A percentile compares a stretch with the other conserved stretches of the same genome.
Conservation (phyloP, 257 asterid species). For the Primulina tabacum region DNA sequence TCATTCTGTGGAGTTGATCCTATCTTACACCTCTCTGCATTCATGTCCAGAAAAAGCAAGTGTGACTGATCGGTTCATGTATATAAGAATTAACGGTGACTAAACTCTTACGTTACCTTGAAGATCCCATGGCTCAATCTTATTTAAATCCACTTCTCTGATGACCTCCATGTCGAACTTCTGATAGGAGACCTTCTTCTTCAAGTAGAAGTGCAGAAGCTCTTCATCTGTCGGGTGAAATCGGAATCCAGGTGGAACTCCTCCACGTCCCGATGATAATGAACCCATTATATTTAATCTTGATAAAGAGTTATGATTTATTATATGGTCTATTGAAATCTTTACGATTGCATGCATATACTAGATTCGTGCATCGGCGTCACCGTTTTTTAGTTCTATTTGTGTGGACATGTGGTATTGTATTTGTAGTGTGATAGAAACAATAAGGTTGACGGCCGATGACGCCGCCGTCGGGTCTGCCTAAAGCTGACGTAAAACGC, state of each 20-base stretch:
- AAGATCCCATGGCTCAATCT: slow-evolving; percentile 90
- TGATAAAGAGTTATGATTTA: not conserved
- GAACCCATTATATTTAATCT: slow-evolving; percentile 34
- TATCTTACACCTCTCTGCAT: slow-evolving; percentile 67
- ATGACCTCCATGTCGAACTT: slow-evolving; percentile 95
- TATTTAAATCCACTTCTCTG: slow-evolving; percentile 79
- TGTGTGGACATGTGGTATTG: slow-evolving; percentile 25
- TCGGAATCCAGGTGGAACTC: slow-evolving; percentile 92
- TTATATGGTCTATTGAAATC: too few relatives aligned
- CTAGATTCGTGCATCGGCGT: slow-evolving; percentile 8
- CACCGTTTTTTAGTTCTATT: not conserved
- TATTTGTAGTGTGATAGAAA: slow-evolving; percentile 29
- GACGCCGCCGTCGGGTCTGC: slow-evolving; percentile 79
- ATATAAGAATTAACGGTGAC: not conserved
- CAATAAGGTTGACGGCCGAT: slow-evolving; percentile 72
- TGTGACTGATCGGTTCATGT: too few relatives aligned
- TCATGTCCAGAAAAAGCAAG: not conserved
- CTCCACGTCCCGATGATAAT: slow-evolving; percentile 46
- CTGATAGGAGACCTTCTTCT: slow-evolving; percentile 74
- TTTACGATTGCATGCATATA: not conserved
- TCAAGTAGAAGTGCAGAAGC: slow-evolving; percentile 84
- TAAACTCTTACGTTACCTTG: slow-evolving; percentile 52
- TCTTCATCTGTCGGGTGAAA: slow-evolving; percentile 95
- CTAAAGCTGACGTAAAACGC: slow-evolving; percentile 57
- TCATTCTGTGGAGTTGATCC: slow-evolving; percentile 90